phyloP scores from a whole-genome alignment of 805 yeast genomes.

The Ogataea nakhonphanomensis region DNA sequence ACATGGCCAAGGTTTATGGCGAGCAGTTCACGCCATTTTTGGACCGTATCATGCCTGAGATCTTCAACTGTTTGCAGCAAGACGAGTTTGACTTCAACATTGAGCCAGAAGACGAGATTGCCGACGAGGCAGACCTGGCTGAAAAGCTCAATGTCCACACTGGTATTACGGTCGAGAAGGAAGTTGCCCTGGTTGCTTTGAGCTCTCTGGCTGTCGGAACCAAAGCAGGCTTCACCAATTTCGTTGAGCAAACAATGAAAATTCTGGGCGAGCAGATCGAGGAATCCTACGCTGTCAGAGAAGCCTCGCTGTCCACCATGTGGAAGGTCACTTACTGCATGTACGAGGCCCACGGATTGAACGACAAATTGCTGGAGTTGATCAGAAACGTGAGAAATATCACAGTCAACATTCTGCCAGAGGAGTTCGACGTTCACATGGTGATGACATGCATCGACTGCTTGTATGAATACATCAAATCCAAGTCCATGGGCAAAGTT shows the following conservation, averaged over 20 bases:
- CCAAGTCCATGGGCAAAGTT: constrained; percentile 61
- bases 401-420: constrained; percentile 60
- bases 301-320: constrained; percentile 74
- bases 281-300: constrained; percentile 88
- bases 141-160: constrained; percentile 84
- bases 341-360: constrained; percentile 54
- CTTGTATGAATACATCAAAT: constrained; percentile 60
- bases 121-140: constrained; percentile 57
- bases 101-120: constrained; percentile 50
- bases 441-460: constrained; percentile 75
- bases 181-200: constrained; percentile 87
- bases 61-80: constrained; percentile 79
- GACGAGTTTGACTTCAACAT: constrained; percentile 73
- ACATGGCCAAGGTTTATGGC: constrained; percentile 93
- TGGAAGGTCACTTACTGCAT: constrained; percentile 82
- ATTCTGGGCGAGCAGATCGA: constrained; percentile 68
- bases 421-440: constrained; percentile 82
- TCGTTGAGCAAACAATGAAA: constrained; percentile 65
- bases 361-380: constrained; percentile 53
- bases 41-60: constrained; percentile 76
- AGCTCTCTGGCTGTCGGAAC: constrained; percentile 88
- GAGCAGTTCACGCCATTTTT: constrained; percentile 85
- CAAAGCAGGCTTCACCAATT: constrained; percentile 72
- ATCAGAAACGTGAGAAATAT: constrained; percentile 64
- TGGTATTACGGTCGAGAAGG: constrained; percentile 93